Evolutionary conservation across 2,329 filamentous ascomycete genomes (phyloP), one percentile per base, ranked within the genome.

Genomic region (Apiospora hydei): DNA sequence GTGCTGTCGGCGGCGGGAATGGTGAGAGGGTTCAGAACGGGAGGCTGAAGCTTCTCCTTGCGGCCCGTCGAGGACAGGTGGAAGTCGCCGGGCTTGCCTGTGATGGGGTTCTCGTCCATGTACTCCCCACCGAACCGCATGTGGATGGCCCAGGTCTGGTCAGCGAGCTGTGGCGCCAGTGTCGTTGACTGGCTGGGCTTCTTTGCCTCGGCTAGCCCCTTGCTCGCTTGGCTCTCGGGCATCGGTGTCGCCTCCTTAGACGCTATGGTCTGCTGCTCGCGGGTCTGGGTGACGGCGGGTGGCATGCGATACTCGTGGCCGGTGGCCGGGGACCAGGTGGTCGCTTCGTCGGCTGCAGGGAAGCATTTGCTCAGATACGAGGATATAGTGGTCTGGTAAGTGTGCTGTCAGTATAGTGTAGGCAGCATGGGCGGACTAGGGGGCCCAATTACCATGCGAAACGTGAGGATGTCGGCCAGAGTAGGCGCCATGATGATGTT

Each of bases 41-140:
- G 73, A 11, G 76, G 73, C 43, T 76, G 76, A 18, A 81, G 74
- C 71, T 82, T 83, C 70, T 83, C 80, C 77, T 88, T 88, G 70
- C 89, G 85, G 1, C 90, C 90, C 0, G 89, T 91, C 10, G 88
- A 90, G 11, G 88, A 87, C 14, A 92, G 85, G 75, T 91, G 89
- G 80, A 92, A 92, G 70, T 90, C 89, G 69, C 90, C 90, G 0
- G 90, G 90, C 43, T 87, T 86, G 68, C 91, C 90, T 0, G 89
- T 91, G 76, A 92, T 92, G 57, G 90, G 89, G 75, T 91, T 92
- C 79, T 92, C 89, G 80, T 92, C 89, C 81, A 92, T 88, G 78
- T 90, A 92, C 74, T 92, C 90, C 68, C 89, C 87, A 49, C 89
- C 90, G 75, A 88, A 89, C 74, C 85, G 86, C 80, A 89, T 83